phyloP scores from a whole-genome alignment of 2,329 filamentous ascomycete genomes.

The Ilyonectria sp. region DNA sequence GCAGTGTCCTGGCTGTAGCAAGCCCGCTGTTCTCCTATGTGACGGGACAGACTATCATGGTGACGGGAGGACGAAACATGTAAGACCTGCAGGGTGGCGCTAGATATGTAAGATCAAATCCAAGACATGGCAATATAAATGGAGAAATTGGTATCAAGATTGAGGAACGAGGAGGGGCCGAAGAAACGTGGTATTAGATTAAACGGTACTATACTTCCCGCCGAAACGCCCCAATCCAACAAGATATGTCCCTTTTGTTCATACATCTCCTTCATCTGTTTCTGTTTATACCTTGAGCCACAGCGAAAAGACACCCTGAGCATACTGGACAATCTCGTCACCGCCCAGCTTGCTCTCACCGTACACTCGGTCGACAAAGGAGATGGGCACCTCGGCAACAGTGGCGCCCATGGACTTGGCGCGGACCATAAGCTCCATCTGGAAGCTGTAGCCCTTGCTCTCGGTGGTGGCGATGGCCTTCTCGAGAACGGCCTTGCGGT shows the following conservation, averaged over 20 bases:
- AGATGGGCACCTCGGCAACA: conserved; percentile 96
- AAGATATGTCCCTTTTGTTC: conserved; percentile 45
- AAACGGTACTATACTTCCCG: conserved; percentile 49
- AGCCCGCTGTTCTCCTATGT: conserved; percentile 90
- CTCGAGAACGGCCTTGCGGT: conserved; percentile 91
- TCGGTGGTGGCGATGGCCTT: conserved; percentile 92
- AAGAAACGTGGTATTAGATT: conserved; percentile 52
- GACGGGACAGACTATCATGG: conserved; percentile 87
- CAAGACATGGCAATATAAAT: not conserved
- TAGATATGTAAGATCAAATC: not conserved
- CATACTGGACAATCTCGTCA: conserved; percentile 96
- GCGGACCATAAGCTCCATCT: conserved; percentile 99
- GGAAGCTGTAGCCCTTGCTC: conserved; percentile 98
- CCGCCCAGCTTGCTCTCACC: conserved; percentile 96
- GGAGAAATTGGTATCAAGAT: conserved; percentile 16
- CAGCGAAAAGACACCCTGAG: conserved; percentile 84
- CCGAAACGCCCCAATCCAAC: conserved; percentile 50
- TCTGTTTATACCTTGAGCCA: conserved; percentile 80
- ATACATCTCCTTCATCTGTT: conserved; percentile 30
- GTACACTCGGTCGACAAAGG: conserved; percentile 95
- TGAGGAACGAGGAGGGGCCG: conserved; percentile 16
- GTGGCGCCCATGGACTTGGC: conserved; percentile 96
- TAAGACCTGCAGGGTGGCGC: conserved; percentile 47
- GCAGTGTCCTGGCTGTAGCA: conserved; percentile 81
- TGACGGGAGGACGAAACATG: conserved; percentile 82